Percentiles rank a stretch among this genome's conserved stretches.
Evolutionary conservation across 305 asterid species (phyloP).

Genomic region (Plantago coronopus): DNA sequence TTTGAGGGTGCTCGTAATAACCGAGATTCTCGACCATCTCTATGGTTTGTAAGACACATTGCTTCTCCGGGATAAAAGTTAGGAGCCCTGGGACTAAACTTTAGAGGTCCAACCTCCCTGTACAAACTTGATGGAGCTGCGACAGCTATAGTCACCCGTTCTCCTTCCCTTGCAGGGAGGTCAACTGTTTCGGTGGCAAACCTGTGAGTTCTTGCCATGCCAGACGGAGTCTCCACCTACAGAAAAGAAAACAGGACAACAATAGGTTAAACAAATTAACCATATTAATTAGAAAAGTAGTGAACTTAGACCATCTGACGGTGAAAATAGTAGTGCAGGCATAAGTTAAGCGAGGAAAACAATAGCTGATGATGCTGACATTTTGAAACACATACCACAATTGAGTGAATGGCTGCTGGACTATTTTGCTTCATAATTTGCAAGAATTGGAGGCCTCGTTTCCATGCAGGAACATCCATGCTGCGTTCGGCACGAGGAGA

Average conservation of each 20-base stretch:
- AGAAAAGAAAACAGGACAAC: conserved; percentile 19
- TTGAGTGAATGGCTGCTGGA: conserved; percentile 91
- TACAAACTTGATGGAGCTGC: conserved; percentile 75
- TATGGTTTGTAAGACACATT: conserved; percentile 81
- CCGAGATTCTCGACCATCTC: conserved; percentile 77
- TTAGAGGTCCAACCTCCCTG: conserved; percentile 74
- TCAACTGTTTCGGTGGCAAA: conserved; percentile 96
- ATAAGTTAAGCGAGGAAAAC: not conserved
- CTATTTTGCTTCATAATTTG: conserved; percentile 65
- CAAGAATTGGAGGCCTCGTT: conserved; percentile 65
- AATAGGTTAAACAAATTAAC: not conserved
- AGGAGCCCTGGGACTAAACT: conserved; percentile 69
- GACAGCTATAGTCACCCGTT: conserved; percentile 79
- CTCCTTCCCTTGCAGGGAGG: conserved; percentile 94
- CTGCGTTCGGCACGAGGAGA: conserved; percentile 99
- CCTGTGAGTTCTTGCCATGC: conserved; percentile 83
- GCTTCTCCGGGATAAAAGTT: conserved; percentile 91
- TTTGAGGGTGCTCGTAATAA: conserved; percentile 76
- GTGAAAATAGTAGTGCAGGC: not conserved
- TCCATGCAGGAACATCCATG: conserved; percentile 99
- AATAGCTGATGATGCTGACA: not conserved
- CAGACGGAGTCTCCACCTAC: conserved; percentile 90
- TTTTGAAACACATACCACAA: conserved; percentile 56
- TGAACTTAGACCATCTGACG: conserved; percentile 14
- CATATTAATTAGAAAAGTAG: not conserved